Evolutionary conservation across 345 rosid genomes (phyloP).

Genomic region (Corchorus capsularis): DNA sequence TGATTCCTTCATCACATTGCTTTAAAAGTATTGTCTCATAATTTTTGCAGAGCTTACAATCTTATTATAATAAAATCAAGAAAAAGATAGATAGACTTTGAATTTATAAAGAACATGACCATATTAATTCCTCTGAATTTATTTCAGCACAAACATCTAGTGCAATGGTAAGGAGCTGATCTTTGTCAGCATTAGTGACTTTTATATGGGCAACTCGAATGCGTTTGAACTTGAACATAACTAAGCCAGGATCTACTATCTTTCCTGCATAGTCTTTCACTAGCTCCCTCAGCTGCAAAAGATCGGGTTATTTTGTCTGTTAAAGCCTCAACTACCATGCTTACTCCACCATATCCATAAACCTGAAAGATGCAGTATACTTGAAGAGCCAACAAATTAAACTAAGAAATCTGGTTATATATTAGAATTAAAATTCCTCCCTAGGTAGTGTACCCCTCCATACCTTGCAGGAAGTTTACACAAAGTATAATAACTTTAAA

Average conservation of each 20-base stretch:
- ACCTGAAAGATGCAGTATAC: slow-evolving; percentile 47
- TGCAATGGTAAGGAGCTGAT: slow-evolving; percentile 71
- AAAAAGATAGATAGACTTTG: slow-evolving; percentile 11
- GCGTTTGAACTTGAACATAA: slow-evolving; percentile 85
- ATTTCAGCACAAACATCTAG: slow-evolving; percentile 89
- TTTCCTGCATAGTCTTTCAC: slow-evolving; percentile 89
- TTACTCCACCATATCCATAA: slow-evolving; percentile 92
- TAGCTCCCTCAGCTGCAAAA: slow-evolving; percentile 77
- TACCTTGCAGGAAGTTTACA: no score
- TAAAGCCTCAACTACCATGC: slow-evolving; percentile 86
- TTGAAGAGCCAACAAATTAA: slow-evolving; percentile 22
- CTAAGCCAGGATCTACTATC: slow-evolving; percentile 96
- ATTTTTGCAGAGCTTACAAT: slow-evolving; percentile 68
- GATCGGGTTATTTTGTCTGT: slow-evolving; percentile 90
- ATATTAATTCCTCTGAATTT: not conserved
- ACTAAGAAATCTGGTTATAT: no score
- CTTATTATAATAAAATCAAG: slow-evolving; percentile 72
- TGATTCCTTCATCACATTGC: slow-evolving; percentile 73
- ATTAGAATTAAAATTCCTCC: no score
- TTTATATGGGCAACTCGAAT: slow-evolving; percentile 74
- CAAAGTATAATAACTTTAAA: no score
- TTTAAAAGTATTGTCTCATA: slow-evolving; percentile 62
- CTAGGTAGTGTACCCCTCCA: no score
- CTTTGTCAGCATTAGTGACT: slow-evolving; percentile 73
- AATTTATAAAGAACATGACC: not conserved